Percentiles rank a stretch among this genome's conserved stretches.
Conservation (phyloP, 139 green algal genomes). For the Parachlorella kessleri region DNA sequence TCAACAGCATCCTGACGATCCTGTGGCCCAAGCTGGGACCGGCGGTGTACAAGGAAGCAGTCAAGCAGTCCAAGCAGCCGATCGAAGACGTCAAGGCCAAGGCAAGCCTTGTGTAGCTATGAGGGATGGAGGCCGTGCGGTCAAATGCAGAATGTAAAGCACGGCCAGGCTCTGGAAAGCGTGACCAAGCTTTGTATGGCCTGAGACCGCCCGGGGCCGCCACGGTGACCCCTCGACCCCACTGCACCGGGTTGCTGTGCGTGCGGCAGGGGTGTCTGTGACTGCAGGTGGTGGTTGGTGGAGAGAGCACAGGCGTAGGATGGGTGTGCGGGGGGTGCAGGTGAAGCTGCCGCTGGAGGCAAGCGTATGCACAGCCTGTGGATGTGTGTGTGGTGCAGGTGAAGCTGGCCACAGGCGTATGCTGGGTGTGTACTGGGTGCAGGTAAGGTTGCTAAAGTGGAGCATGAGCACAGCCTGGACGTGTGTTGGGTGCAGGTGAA, state of each 20-base stretch:
- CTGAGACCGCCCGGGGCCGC: no score
- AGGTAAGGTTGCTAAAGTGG: neutral
- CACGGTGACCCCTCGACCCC: no score
- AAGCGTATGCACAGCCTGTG: neutral
- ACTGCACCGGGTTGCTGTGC: no score
- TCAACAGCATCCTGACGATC: conserved; percentile 37
- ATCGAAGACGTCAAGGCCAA: conserved; percentile 22
- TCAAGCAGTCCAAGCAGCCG: conserved; percentile 34
- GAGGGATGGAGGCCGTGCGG: neutral
- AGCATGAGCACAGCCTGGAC: neutral
- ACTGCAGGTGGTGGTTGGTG: no score
- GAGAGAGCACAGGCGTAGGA: neutral
- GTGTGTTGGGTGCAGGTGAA: conserved; percentile 16
- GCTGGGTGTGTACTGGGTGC: neutral
- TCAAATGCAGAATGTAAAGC: neutral
- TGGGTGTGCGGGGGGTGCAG: neutral
- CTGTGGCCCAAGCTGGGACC: conserved; percentile 39
- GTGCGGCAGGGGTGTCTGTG: neutral
- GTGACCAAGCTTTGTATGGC: neutral
- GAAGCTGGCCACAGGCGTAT: conserved; percentile 16
- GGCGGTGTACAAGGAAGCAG: conserved; percentile 37
- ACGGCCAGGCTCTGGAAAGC: no score
- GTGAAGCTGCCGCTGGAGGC: neutral
- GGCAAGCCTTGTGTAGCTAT: neutral
- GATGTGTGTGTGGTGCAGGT: conserved; percentile 10